Conservation (phyloP, 2,329 filamentous ascomycete genomes). For the Mycosphaerella sp. region DNA sequence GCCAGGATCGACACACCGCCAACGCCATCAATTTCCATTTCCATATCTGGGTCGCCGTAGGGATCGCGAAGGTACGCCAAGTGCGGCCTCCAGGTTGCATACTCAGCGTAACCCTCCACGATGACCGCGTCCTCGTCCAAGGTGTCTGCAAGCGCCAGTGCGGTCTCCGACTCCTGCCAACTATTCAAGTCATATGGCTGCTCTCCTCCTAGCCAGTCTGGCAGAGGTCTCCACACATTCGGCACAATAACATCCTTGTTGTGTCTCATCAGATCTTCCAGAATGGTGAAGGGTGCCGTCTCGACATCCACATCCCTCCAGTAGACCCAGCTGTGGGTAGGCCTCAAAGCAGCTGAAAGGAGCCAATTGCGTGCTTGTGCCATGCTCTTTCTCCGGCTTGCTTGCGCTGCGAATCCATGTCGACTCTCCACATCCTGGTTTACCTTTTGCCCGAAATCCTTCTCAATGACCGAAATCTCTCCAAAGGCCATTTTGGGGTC, state of each 20-base stretch:
- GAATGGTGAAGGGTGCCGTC: constrained; percentile 90
- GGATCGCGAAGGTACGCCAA: constrained; percentile 93
- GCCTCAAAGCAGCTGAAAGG: constrained; percentile 82
- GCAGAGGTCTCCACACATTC: constrained; percentile 97
- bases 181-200: constrained; percentile 98
- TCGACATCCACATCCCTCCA: constrained; percentile 99
- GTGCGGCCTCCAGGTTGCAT: constrained; percentile 96
- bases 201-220: constrained; percentile 97
- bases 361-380: constrained; percentile 97
- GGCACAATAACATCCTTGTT: constrained; percentile 99
- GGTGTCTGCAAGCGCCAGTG: constrained; percentile 84
- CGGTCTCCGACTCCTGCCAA: constrained; percentile 98
- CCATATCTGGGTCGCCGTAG: constrained; percentile 96
- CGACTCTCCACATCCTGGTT: constrained; percentile 96
- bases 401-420: constrained; percentile 95
- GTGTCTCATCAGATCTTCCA: constrained; percentile 97
- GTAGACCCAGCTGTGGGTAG: constrained; percentile 98
- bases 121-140: constrained; percentile 98
- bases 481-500: constrained; percentile 81
- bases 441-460: constrained; percentile 97
- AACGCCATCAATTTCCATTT: constrained; percentile 98
- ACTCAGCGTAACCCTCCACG: constrained; percentile 97
- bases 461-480: constrained; percentile 96
- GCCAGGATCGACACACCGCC: constrained; percentile 96
- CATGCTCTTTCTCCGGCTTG: constrained; percentile 91